Percentiles rank a stretch among this genome's conserved stretches.
These are phyloP conservation scores for Odontarrhena argentea DNA, from an alignment of 345 rosid species.

Conservation along the genomic window DNA sequence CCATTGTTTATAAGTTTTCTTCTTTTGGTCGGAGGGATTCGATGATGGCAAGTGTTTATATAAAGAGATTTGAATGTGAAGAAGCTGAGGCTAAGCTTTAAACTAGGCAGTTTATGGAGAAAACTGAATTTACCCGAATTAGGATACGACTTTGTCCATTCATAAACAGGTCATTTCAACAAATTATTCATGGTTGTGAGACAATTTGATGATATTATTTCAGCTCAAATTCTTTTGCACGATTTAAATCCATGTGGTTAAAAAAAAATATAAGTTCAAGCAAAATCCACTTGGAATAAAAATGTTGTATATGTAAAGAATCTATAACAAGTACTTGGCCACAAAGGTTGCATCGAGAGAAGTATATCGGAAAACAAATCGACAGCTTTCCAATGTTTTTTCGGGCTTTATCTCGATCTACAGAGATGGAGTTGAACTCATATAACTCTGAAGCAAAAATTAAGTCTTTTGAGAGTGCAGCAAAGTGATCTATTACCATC, in stretches of 20 bases:
- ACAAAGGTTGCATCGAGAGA: conserved; percentile 12
- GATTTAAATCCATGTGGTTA: neutral
- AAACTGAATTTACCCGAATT: conserved; percentile 34
- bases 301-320: conserved; percentile 10
- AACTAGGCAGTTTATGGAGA: conserved; percentile 24
- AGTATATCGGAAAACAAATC: neutral
- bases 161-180: neutral
- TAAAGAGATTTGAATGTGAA: conserved; percentile 27
- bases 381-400: neutral
- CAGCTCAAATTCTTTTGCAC: neutral
- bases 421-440: conserved; percentile 25
- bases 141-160: conserved; percentile 32
- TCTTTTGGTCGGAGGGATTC: conserved; percentile 10
- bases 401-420: conserved; percentile 29
- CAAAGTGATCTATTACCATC: conserved; percentile 32
- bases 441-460: conserved; percentile 13
- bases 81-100: conserved; percentile 42
- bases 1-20: conserved; percentile 45
- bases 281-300: conserved; percentile 20
- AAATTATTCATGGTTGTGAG: no score
- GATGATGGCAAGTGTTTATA: conserved; percentile 19
- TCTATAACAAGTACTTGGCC: conserved; percentile 18
- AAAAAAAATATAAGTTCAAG: conserved; percentile 7
- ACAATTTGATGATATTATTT: neutral
- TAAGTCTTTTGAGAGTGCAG: neutral